Percentiles rank a stretch among this genome's conserved stretches.
These are phyloP conservation scores for Amoeboaphelidium protococcarum DNA, from an alignment of 371 early-diverging fungal species.

Conservation along the genomic window DNA sequence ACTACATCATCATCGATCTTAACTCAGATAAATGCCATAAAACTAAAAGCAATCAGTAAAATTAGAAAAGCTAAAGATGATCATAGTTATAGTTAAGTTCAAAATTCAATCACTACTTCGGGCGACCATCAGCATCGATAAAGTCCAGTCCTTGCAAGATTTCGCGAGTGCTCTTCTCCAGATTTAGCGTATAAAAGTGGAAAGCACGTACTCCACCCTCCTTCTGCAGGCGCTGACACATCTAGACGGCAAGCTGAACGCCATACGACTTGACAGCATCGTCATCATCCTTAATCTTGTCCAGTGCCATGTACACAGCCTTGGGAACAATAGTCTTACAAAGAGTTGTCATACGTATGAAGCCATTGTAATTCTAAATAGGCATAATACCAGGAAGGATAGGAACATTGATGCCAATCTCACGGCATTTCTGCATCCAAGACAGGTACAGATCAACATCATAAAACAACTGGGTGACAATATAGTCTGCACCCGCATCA, in stretches of 20 bases:
- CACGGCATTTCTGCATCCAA: slow-evolving; percentile 48
- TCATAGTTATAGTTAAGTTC: too few relatives aligned
- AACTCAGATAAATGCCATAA: too few relatives aligned
- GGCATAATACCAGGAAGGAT: slow-evolving; percentile 88
- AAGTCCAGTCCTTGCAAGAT: slow-evolving; percentile 50
- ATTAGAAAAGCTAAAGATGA: too few relatives aligned
- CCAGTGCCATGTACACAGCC: slow-evolving; percentile 49
- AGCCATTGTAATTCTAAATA: slow-evolving; percentile 69
- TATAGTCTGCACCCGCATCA: slow-evolving; percentile 71
- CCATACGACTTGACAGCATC: slow-evolving; percentile 79
- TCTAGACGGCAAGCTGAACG: slow-evolving; percentile 50
- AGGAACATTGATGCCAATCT: slow-evolving; percentile 42
- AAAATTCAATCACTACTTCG: too few relatives aligned
- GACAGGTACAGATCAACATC: slow-evolving; percentile 51
- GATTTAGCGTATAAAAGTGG: slow-evolving; percentile 70
- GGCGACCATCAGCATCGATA: too few relatives aligned
- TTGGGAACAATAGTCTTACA: slow-evolving; percentile 62
- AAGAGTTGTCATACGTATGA: slow-evolving; percentile 60
- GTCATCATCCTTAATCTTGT: slow-evolving; percentile 84
- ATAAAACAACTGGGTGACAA: slow-evolving; percentile 82
- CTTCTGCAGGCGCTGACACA: slow-evolving; percentile 35
- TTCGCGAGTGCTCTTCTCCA: slow-evolving; percentile 53
- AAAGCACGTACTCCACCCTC: slow-evolving; percentile 37
- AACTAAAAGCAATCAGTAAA: too few relatives aligned
- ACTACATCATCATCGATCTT: too few relatives aligned